Evolutionary conservation across 345 rosid species (phyloP).

Genomic region (Salix udensis): DNA sequence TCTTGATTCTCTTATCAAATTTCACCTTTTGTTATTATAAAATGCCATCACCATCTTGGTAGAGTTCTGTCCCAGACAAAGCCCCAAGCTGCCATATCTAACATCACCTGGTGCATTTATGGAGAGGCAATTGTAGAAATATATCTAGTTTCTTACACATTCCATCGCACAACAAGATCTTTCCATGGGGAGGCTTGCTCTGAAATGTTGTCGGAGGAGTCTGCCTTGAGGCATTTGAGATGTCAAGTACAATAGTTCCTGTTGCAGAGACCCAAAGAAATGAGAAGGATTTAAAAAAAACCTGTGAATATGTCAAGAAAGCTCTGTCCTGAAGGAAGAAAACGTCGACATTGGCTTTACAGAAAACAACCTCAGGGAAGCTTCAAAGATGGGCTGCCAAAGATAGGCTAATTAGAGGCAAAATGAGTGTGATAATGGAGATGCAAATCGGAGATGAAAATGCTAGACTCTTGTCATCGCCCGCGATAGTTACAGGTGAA

Average conservation of each 20-base stretch:
- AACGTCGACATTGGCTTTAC: constrained; percentile 38
- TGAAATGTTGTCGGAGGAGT: constrained; percentile 46
- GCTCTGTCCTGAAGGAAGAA: constrained; percentile 30
- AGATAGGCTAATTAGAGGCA: constrained; percentile 28
- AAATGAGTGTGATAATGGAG: constrained; percentile 33
- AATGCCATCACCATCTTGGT: constrained; percentile 33
- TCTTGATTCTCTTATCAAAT: background rate
- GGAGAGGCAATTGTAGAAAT: constrained; percentile 32
- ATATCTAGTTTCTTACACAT: constrained; percentile 4
- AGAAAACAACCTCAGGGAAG: constrained; percentile 63
- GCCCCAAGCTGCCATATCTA: constrained; percentile 38
- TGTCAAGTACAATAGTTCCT: constrained; percentile 25
- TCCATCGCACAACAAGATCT: constrained; percentile 44
- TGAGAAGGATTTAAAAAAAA: constrained; percentile 27
- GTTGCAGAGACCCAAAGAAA: constrained; percentile 49
- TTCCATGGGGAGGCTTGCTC: constrained; percentile 46
- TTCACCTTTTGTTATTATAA: background rate
- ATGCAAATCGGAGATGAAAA: constrained; percentile 15
- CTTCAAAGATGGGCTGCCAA: constrained; percentile 54
- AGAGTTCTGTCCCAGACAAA: constrained; percentile 54
- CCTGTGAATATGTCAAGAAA: constrained; percentile 38
- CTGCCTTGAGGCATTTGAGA: constrained; percentile 44
- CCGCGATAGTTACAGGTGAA: background rate
- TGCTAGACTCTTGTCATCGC: background rate
- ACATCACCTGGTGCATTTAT: constrained; percentile 28